These are phyloP conservation scores for Paramarasmius palmivorus DNA, from an alignment of 1,284 basidiomycete genomes.

Conservation along the genomic window DNA sequence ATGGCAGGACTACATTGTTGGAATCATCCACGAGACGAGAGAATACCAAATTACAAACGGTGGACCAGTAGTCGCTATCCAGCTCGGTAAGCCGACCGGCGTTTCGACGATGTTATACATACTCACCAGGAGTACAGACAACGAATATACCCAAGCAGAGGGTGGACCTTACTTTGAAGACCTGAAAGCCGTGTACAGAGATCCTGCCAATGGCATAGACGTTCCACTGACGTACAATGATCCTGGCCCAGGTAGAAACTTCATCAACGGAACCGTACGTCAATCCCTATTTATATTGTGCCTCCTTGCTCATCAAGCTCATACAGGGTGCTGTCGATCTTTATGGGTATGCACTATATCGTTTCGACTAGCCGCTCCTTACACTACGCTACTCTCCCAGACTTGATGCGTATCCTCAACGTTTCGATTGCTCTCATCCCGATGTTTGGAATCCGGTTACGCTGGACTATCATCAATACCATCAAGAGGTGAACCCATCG, in stretches of 20 bases:
- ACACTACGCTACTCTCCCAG: conserved; percentile 22
- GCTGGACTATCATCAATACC: conserved; percentile 60
- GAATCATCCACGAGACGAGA: conserved; percentile 58
- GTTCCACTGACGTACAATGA: conserved; percentile 78
- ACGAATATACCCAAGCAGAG: conserved; percentile 66
- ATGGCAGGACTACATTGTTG: conserved; percentile 71
- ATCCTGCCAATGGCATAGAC: conserved; percentile 49
- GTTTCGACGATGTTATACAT: not conserved
- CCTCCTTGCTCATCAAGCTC: not conserved
- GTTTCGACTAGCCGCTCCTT: not conserved
- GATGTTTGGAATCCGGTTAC: conserved; percentile 56
- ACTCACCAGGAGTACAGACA: conserved; percentile 46
- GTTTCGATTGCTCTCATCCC: conserved; percentile 74
- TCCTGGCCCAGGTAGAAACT: conserved; percentile 56
- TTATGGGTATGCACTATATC: conserved; percentile 36
- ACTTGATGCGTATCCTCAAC: conserved; percentile 69
- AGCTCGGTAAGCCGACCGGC: conserved; percentile 50
- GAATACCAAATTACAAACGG: conserved; percentile 70
- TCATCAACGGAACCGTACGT: conserved; percentile 65
- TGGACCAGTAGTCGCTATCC: conserved; percentile 75
- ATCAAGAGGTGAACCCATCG: conserved; percentile 53
- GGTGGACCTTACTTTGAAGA: conserved; percentile 68
- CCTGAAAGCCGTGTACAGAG: conserved; percentile 55
- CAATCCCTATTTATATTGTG: not conserved
- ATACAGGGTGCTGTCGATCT: conserved; percentile 41